A percentile compares a stretch with the other conserved stretches of the same genome.
phyloP scores from a whole-genome alignment of 495 filamentous ascomycete species.

The Lindgomyces ingoldianus region DNA sequence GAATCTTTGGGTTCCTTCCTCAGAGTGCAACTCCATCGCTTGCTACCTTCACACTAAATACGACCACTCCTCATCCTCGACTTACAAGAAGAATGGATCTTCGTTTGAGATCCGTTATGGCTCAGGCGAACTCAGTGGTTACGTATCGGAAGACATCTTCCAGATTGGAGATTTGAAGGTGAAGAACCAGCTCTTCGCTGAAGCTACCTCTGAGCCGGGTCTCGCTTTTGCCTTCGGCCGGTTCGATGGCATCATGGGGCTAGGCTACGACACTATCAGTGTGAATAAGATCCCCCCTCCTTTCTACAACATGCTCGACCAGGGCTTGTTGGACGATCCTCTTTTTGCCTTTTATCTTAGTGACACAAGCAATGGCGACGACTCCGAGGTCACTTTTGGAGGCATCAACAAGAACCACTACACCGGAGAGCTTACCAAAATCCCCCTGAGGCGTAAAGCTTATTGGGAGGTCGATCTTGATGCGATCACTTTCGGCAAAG shows the following conservation, averaged over 20 bases:
- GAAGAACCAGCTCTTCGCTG: constrained; percentile 88
- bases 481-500: constrained; percentile 81
- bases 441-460: constrained; percentile 94
- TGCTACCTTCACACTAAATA: constrained; percentile 98
- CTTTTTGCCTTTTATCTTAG: constrained; percentile 97
- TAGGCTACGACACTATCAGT: constrained; percentile 93
- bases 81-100: constrained; percentile 92
- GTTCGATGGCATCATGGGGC: constrained; percentile 96
- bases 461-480: constrained; percentile 99
- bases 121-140: constrained; percentile 91
- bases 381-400: constrained; percentile 89
- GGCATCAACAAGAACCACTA: constrained; percentile 86
- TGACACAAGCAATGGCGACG: constrained; percentile 67
- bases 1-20: constrained; percentile 97
- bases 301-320: constrained; percentile 93
- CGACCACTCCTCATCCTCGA: constrained; percentile 83
- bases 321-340: constrained; percentile 84
- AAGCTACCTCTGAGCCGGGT: constrained; percentile 91
- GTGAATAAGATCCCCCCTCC: constrained; percentile 93
- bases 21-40: constrained; percentile 89
- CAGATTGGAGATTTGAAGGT: constrained; percentile 86
- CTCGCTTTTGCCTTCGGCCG: constrained; percentile 97
- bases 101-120: constrained; percentile 94
- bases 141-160: constrained; percentile 82
- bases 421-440: constrained; percentile 84